Base-by-base conservation (phyloP, 2,329 filamentous ascomycete species). In the Pyrenophora graminea region DNA sequence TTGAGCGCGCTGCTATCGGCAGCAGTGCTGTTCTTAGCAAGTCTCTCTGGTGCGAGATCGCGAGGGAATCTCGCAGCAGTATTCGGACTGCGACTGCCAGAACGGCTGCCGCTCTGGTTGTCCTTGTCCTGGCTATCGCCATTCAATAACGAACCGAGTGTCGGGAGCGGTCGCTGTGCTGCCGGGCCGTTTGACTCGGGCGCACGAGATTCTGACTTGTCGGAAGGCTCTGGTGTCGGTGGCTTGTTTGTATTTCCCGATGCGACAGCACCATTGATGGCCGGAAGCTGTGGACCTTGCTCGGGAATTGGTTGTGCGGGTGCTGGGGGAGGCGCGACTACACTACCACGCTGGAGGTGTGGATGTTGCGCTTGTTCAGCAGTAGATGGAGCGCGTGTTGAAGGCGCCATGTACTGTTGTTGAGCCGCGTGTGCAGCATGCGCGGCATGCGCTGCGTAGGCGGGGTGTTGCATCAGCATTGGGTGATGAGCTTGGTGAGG, bases 81-180 rank as follows among this genome's bases (percentile, higher is more conserved):
- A 34, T 67, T 71, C 52, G 68, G 58, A 70, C 76, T 79, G 38
- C 71, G 70, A 53, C 76, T 79, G 17, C 75, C 74, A 5, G 72
- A 70, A 30, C 77, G 72, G 51, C 69, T 74, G 42, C 60, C 68
- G 53, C 57, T 66, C 43, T 67, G 66, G 17, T 67, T 70, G 27
- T 71, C 64, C 50, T 63, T 61, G 17, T 56, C 58, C 17, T 61
- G 55, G 17, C 63, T 64, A 10, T 68, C 64, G 25, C 59, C 64
- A 48, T 72, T 72, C 34, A 72, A 64, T 21, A 72, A 62, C 1
- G 69, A 70, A 9, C 65, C 64, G 1, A 70, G 58, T 6, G 62
- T 68, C 6, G 84, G 84, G 23, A 85, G 82, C 2, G 74, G 74
- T 38, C 71, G 71, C 30, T 69, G 68, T 1, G 63, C 55, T 33